Evolutionary conservation across 306 rosid genomes (phyloP).

Genomic region (Trifolium dubium): DNA sequence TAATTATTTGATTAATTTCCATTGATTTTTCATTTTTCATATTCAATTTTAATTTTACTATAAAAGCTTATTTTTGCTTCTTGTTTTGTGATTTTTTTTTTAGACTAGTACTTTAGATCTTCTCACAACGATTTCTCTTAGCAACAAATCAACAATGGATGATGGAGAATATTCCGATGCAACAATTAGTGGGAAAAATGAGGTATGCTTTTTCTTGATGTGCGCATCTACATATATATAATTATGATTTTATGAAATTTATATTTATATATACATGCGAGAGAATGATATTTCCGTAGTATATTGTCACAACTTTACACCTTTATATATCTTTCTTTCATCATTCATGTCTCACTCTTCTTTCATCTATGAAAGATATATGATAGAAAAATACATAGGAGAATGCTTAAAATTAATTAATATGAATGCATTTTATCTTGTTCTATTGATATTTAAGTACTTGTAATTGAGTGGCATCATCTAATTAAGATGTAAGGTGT

Average conservation of each 20-base stretch:
- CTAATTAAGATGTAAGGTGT: no score
- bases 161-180: slow-evolving; percentile 33
- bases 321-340: not conserved
- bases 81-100: not conserved
- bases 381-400: no score
- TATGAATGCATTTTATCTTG: no score
- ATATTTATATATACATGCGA: not conserved
- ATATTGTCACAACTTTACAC: not conserved
- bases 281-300: not conserved
- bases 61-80: not conserved
- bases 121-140: slow-evolving; percentile 40
- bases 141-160: slow-evolving; percentile 38
- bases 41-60: not conserved
- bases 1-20: not conserved
- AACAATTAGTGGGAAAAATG: not conserved
- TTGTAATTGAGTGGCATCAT: no score
- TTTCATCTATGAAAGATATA: no score
- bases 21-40: not conserved
- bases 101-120: slow-evolving; percentile 61
- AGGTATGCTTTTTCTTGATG: not conserved
- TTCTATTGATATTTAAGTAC: no score
- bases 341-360: not conserved
- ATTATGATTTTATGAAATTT: not conserved
- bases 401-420: no score
- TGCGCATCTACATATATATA: not conserved